Percentiles rank a stretch among this genome's conserved stretches.
Conservation (phyloP, 805 yeast genomes). For the Yamadazyma akitaensis region DNA sequence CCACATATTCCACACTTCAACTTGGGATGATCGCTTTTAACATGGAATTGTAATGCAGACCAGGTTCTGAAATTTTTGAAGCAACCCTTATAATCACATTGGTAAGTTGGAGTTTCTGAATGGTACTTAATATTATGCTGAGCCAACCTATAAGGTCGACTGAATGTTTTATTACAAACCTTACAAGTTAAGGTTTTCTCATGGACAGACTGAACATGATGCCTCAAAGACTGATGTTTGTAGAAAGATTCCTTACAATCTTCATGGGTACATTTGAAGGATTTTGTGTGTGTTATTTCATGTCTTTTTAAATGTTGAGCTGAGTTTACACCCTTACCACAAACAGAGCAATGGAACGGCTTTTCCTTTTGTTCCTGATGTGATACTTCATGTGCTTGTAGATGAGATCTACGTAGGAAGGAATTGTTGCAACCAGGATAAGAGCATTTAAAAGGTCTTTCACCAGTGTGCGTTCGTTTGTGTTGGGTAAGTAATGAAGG, state of each 20-base stretch:
- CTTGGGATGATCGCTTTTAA: constrained; percentile 70
- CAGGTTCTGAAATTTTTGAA: constrained; percentile 59
- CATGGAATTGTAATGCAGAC: constrained; percentile 70
- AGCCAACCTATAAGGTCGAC: constrained; percentile 60
- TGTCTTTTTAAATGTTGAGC: constrained; percentile 81
- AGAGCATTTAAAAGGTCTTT: constrained; percentile 70
- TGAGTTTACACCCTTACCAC: constrained; percentile 81
- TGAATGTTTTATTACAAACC: constrained; percentile 62
- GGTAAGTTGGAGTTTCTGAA: constrained; percentile 50
- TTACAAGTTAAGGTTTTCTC: constrained; percentile 52
- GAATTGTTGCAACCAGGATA: constrained; percentile 54
- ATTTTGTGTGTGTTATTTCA: constrained; percentile 69
- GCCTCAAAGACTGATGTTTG: constrained; percentile 71
- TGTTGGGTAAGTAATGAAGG: constrained; percentile 87
- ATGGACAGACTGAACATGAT: constrained; percentile 68
- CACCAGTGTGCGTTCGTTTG: constrained; percentile 70
- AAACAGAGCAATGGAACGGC: constrained; percentile 68
- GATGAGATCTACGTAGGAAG: constrained; percentile 75
- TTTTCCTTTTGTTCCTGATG: constrained; percentile 54
- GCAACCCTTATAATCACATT: constrained; percentile 65
- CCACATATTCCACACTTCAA: constrained; percentile 62
- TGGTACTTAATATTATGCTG: constrained; percentile 70
- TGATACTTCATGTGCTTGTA: constrained; percentile 68
- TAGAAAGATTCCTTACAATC: constrained; percentile 67
- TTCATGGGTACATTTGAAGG: constrained; percentile 58